These are phyloP conservation scores for Xylaria curta DNA, from an alignment of 495 filamentous ascomycete genomes.

Conservation along the genomic window DNA sequence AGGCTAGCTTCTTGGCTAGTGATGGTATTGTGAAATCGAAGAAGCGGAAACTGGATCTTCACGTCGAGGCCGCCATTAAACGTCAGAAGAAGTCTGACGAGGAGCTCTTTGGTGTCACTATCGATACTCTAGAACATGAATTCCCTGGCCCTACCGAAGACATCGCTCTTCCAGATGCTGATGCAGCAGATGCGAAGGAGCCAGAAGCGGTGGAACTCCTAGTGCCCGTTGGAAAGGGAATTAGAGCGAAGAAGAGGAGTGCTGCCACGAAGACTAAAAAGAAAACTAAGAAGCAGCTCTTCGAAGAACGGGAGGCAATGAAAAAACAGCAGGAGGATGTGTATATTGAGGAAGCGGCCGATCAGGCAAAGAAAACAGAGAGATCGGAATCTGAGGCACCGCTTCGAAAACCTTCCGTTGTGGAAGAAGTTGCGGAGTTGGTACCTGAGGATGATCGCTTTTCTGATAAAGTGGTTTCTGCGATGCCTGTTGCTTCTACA, in stretches of 20 bases:
- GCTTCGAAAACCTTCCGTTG: conserved; percentile 20
- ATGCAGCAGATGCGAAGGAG: conserved; percentile 41
- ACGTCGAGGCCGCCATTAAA: conserved; percentile 68
- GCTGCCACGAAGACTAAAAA: conserved; percentile 59
- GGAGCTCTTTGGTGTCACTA: conserved; percentile 71
- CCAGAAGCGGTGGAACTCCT: conserved; percentile 40
- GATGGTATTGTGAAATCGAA: conserved; percentile 54
- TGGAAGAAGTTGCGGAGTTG: conserved; percentile 27
- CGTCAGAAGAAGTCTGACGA: conserved; percentile 77
- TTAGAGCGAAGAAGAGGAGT: conserved; percentile 51
- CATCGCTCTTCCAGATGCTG: conserved; percentile 47
- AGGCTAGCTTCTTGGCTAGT: conserved; percentile 56
- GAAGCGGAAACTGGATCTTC: conserved; percentile 73
- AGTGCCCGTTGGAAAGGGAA: conserved; percentile 29
- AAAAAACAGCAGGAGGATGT: conserved; percentile 56
- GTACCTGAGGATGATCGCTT: conserved; percentile 36
- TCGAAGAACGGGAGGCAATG: conserved; percentile 70
- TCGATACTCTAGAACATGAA: conserved; percentile 58
- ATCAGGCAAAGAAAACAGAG: conserved; percentile 40
- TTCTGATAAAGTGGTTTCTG: conserved; percentile 38
- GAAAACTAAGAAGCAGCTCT: conserved; percentile 77
- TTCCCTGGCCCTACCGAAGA: conserved; percentile 51
- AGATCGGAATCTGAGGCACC: conserved; percentile 35
- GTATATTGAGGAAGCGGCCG: conserved; percentile 41
- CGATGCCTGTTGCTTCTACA: conserved; percentile 33